These are phyloP conservation scores for Penicillium malachiteum DNA, from an alignment of 495 filamentous ascomycete species.

Conservation along the genomic window DNA sequence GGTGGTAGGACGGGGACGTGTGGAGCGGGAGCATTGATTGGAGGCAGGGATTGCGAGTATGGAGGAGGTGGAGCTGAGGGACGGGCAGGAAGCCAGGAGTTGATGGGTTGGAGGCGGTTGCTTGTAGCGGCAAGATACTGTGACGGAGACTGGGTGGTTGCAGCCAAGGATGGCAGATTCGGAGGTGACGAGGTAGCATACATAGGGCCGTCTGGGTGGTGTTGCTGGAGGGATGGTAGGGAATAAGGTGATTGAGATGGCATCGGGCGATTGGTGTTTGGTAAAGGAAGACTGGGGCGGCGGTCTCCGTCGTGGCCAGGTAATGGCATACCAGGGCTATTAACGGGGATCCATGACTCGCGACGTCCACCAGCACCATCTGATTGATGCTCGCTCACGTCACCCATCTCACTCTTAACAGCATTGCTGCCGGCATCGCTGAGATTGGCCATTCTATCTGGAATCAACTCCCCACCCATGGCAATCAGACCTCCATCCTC, in stretches of 20 bases:
- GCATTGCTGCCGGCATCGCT: conserved; percentile 45
- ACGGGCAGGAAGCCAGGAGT: conserved; percentile 39
- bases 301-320: conserved; percentile 41
- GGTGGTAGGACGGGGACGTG: conserved; percentile 37
- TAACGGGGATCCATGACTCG: conserved; percentile 47
- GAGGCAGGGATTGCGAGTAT: conserved; percentile 42
- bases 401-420: conserved; percentile 43
- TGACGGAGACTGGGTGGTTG: conserved; percentile 31
- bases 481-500: conserved; percentile 34
- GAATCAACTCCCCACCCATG: conserved; percentile 20
- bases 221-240: conserved; percentile 42
- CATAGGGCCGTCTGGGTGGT: conserved; percentile 39
- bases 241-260: conserved; percentile 43
- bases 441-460: conserved; percentile 34
- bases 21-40: conserved; percentile 35
- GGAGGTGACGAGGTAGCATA: conserved; percentile 39
- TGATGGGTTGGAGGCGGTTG: conserved; percentile 44
- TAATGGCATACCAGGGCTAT: conserved; percentile 39
- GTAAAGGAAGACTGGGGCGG: conserved; percentile 45
- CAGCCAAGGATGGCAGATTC: conserved; percentile 35
- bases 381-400: conserved; percentile 30
- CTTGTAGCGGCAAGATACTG: conserved; percentile 33
- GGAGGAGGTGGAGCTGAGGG: conserved; percentile 37
- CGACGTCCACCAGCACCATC: conserved; percentile 39
- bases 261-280: conserved; percentile 30